phyloP scores from a whole-genome alignment of 2,329 filamentous ascomycete genomes.

The Cercospora canescens region DNA sequence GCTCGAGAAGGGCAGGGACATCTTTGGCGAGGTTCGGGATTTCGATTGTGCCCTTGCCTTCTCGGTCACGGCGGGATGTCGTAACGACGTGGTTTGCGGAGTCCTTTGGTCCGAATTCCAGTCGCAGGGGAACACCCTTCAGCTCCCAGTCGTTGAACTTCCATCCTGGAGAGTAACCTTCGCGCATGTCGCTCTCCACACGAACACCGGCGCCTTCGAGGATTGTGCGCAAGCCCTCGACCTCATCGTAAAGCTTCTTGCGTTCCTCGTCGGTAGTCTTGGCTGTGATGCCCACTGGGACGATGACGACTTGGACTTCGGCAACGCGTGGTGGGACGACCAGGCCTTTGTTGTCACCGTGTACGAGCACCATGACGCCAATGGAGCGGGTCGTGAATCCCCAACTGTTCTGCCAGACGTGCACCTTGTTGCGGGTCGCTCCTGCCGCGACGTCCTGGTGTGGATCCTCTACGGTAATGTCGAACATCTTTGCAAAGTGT shows the following conservation, averaged over 20 bases:
- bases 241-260: slow-evolving; percentile 71
- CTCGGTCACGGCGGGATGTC: slow-evolving; percentile 81
- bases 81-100: slow-evolving; percentile 81
- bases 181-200: slow-evolving; percentile 77
- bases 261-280: slow-evolving; percentile 81
- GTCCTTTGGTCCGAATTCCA: slow-evolving; percentile 96
- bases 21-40: slow-evolving; percentile 71
- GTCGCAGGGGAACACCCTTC: slow-evolving; percentile 87
- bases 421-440: slow-evolving; percentile 74
- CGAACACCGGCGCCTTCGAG: slow-evolving; percentile 75
- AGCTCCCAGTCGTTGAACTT: slow-evolving; percentile 99
- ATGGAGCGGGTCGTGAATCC: slow-evolving; percentile 95
- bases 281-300: slow-evolving; percentile 90
- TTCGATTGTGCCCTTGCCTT: slow-evolving; percentile 76
- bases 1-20: slow-evolving; percentile 80
- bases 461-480: slow-evolving; percentile 95
- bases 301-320: slow-evolving; percentile 80
- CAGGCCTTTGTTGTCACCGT: slow-evolving; percentile 92
- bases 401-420: slow-evolving; percentile 99
- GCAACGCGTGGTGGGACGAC: slow-evolving; percentile 90
- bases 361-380: slow-evolving; percentile 98
- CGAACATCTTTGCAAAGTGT: slow-evolving; percentile 99
- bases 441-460: slow-evolving; percentile 59
- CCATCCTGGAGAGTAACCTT: slow-evolving; percentile 90
- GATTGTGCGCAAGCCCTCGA: slow-evolving; percentile 68